Evolutionary conservation across 2,329 filamentous ascomycete species (phyloP).

Genomic region (Podosphaera xanthii): DNA sequence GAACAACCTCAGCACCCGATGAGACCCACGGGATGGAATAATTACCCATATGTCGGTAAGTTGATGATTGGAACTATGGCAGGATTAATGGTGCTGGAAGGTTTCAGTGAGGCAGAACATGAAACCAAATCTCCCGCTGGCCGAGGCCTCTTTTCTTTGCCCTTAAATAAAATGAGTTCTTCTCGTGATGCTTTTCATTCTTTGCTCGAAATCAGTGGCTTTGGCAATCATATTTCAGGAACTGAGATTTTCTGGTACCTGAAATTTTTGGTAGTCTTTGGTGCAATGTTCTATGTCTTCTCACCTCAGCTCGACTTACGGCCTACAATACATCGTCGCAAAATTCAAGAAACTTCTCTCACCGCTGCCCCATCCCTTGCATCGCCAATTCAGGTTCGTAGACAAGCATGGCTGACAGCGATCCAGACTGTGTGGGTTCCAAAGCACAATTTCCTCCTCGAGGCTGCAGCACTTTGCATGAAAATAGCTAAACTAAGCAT

Average conservation of each 20-base stretch:
- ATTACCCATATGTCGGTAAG: constrained; percentile 41
- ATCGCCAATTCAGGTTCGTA: constrained; percentile 64
- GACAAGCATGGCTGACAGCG: constrained; percentile 79
- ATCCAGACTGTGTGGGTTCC: constrained; percentile 86
- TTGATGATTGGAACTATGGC: constrained; percentile 85
- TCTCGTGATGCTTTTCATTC: constrained; percentile 23
- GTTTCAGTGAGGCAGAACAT: constrained; percentile 39
- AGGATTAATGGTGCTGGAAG: constrained; percentile 78
- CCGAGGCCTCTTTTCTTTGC: constrained; percentile 42
- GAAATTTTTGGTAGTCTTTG: constrained; percentile 28
- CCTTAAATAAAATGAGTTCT: constrained; percentile 31
- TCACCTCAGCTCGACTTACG: constrained; percentile 28
- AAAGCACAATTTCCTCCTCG: constrained; percentile 63
- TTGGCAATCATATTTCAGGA: constrained; percentile 28
- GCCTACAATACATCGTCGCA: constrained; percentile 27
- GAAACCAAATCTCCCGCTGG: constrained; percentile 39
- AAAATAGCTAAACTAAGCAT: constrained; percentile 68
- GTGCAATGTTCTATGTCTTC: constrained; percentile 30
- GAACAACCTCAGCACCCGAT: constrained; percentile 27
- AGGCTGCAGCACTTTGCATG: constrained; percentile 55
- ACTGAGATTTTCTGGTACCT: constrained; percentile 26
- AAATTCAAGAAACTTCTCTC: constrained; percentile 22
- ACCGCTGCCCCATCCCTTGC: constrained; percentile 45
- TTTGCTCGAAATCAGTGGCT: constrained; percentile 23
- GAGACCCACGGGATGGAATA: constrained; percentile 31